Percentiles rank a stretch among this genome's conserved stretches.
Conservation (phyloP, 106 monocot species). For the Allium fistulosum region DNA sequence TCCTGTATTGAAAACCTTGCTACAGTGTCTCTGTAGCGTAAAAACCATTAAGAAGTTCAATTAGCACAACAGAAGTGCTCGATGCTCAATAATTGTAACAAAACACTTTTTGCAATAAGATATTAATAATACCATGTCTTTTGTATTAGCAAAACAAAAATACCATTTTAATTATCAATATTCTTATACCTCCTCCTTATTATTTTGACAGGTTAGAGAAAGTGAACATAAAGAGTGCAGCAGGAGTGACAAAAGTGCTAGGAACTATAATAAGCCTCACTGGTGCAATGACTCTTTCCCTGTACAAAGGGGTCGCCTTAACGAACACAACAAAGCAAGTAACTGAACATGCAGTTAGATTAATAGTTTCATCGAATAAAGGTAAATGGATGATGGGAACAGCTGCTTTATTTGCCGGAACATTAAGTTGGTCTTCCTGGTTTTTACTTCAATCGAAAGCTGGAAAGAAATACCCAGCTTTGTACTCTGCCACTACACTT, state of each 20-base stretch:
- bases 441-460: conserved; percentile 57
- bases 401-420: conserved; percentile 23
- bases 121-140: too few relatives aligned
- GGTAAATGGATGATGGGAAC: conserved; percentile 47
- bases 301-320: conserved; percentile 58
- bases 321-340: conserved; percentile 10
- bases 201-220: conserved; percentile 40
- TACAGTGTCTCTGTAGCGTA: too few relatives aligned
- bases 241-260: conserved; percentile 47
- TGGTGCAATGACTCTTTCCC: conserved; percentile 53
- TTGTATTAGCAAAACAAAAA: too few relatives aligned
- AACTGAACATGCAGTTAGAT: not conserved
- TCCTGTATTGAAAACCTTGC: too few relatives aligned
- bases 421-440: conserved; percentile 53
- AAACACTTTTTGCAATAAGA: too few relatives aligned
- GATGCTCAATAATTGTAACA: too few relatives aligned
- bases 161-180: too few relatives aligned
- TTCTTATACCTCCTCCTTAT: not conserved
- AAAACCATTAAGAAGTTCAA: too few relatives aligned
- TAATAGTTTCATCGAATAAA: not conserved
- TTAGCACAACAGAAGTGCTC: too few relatives aligned
- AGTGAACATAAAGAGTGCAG: conserved; percentile 37
- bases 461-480: conserved; percentile 46
- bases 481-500: conserved; percentile 52
- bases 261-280: conserved; percentile 34